A percentile compares a stretch with the other conserved stretches of the same genome.
Conservation (phyloP, 768 basidiomycete species). For the Daedaleopsis sinensis region DNA sequence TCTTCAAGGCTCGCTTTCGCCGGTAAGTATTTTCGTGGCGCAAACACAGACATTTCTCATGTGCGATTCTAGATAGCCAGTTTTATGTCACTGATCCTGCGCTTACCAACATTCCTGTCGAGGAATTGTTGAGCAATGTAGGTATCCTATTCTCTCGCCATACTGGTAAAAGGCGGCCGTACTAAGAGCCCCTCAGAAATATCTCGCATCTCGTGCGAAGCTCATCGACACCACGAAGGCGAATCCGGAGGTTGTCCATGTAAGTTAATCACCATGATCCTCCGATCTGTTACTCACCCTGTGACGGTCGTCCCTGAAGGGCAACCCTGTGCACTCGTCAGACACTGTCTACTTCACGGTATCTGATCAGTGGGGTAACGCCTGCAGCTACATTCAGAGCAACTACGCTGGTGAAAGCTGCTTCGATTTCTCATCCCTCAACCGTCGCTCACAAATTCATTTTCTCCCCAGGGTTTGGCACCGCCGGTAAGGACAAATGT, state of each 20-base stretch:
- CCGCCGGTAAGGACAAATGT: constrained; percentile 55
- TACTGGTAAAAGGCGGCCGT: no score
- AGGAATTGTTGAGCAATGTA: constrained; percentile 82
- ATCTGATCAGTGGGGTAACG: constrained; percentile 86
- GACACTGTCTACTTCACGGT: constrained; percentile 97
- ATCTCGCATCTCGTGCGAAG: constrained; percentile 77
- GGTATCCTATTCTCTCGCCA: constrained; percentile 4
- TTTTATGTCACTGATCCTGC: constrained; percentile 95
- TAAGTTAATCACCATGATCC: constrained; percentile 33
- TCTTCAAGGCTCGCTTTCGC: constrained; percentile 58
- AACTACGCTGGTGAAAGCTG: constrained; percentile 71
- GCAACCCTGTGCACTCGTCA: constrained; percentile 80
- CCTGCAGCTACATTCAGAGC: constrained; percentile 87
- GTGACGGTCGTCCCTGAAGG: constrained; percentile 42
- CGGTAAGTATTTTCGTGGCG: constrained; percentile 46
- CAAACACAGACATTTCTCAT: neutral
- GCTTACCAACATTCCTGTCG: constrained; percentile 72
- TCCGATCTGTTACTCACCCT: neutral
- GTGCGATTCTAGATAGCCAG: constrained; percentile 61
- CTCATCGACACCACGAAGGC: constrained; percentile 74
- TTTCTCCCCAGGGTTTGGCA: constrained; percentile 73
- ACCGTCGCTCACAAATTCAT: neutral
- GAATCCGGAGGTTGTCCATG: constrained; percentile 68
- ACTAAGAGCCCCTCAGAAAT: constrained; percentile 55
- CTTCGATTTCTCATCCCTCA: neutral